phyloP scores from a whole-genome alignment of 768 basidiomycete genomes.

The Pleurotus citrinopileatus region DNA sequence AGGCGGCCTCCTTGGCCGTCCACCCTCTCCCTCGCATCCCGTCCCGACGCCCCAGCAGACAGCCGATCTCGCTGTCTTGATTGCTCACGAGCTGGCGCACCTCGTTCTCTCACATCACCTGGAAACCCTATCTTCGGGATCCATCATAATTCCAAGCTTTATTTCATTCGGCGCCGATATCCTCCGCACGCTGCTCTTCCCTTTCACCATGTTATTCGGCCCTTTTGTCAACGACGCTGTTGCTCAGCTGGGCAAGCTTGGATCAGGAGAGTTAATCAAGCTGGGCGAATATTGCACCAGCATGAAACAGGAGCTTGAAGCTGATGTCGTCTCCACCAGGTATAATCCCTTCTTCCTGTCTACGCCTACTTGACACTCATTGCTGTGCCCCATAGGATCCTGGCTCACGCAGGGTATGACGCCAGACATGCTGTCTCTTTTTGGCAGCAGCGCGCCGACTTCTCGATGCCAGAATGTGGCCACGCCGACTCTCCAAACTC shows the following conservation, averaged over 20 bases:
- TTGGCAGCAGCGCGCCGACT: slow-evolving; percentile 64
- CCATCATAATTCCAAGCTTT: slow-evolving; percentile 78
- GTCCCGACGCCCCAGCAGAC: slow-evolving; percentile 81
- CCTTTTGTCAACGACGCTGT: slow-evolving; percentile 96
- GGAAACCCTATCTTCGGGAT: slow-evolving; percentile 83
- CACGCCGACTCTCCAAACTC: slow-evolving; percentile 20
- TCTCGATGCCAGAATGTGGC: slow-evolving; percentile 40
- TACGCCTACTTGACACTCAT: slow-evolving; percentile 6
- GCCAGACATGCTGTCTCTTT: slow-evolving; percentile 78
- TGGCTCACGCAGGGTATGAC: slow-evolving; percentile 91
- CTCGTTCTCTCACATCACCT: slow-evolving; percentile 88
- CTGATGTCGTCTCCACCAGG: slow-evolving; percentile 86
- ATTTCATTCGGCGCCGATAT: slow-evolving; percentile 77
- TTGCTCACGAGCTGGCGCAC: slow-evolving; percentile 94
- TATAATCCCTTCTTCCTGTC: slow-evolving; percentile 23
- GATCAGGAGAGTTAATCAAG: slow-evolving; percentile 71
- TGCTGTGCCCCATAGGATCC: slow-evolving; percentile 50
- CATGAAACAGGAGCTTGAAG: slow-evolving; percentile 86
- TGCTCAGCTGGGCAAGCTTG: slow-evolving; percentile 73
- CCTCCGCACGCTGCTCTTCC: slow-evolving; percentile 77
- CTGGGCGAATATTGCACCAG: slow-evolving; percentile 76
- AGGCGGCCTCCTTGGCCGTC: slow-evolving; percentile 36
- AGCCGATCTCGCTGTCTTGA: slow-evolving; percentile 81
- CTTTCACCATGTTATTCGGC: slow-evolving; percentile 87
- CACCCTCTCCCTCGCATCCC: slow-evolving; percentile 34